Evolutionary conservation across 169 alveolate species (phyloP).

Genomic region (Prorocentrum cordatum): DNA sequence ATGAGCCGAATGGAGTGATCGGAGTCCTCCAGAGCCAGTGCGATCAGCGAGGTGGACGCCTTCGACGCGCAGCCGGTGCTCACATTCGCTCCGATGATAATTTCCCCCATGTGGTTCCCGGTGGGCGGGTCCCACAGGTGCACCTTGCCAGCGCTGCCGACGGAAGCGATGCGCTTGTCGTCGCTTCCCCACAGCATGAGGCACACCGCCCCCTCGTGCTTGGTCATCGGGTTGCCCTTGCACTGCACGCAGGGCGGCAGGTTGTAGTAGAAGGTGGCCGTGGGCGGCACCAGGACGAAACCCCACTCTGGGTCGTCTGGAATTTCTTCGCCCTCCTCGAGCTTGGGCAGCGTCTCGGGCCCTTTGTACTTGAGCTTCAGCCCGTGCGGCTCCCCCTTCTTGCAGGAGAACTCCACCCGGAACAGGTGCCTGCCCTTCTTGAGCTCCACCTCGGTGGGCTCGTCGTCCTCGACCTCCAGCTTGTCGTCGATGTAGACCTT

Average conservation of each 20-base stretch:
- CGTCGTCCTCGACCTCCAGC: constrained; percentile 36
- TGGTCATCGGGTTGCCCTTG: constrained; percentile 58
- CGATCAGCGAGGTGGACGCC: too few species aligned
- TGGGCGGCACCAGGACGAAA: constrained; percentile 8
- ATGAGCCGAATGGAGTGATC: too few species aligned
- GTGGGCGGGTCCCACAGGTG: constrained; percentile 68
- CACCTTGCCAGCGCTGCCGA: constrained; percentile 66
- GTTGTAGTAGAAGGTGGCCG: constrained; percentile 43
- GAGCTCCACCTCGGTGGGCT: constrained; percentile 67
- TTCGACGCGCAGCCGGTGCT: too few species aligned
- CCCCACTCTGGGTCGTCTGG: neutral
- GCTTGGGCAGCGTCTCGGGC: constrained; percentile 71
- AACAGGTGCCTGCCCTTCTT: constrained; percentile 64
- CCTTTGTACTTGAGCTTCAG: constrained; percentile 66
- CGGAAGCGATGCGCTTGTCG: constrained; percentile 39
- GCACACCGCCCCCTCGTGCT: constrained; percentile 66
- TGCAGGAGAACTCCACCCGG: constrained; percentile 71
- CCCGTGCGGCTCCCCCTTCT: constrained; percentile 35
- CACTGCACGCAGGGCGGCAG: constrained; percentile 37
- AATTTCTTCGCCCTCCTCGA: constrained; percentile 49
- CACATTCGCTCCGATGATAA: too few species aligned
- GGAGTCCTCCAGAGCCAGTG: too few species aligned
- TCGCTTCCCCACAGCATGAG: constrained; percentile 29
- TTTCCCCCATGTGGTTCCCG: neutral
- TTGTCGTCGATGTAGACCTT: constrained; percentile 61